These are phyloP conservation scores for Arctium lappa DNA, from an alignment of 129 eudicot genomes.

Conservation along the genomic window DNA sequence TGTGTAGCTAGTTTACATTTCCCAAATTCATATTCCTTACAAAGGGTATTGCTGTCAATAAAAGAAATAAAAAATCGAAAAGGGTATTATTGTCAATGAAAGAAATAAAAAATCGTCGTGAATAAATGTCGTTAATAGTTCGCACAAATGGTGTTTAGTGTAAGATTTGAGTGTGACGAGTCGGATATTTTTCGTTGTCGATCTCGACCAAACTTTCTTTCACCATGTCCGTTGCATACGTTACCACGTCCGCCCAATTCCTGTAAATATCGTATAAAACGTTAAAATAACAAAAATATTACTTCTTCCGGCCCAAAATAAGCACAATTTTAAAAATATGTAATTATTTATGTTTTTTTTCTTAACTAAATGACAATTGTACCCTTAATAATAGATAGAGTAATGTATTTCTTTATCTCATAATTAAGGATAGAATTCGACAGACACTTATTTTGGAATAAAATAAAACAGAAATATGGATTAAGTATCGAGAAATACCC, in stretches of 20 bases:
- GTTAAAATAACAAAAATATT: background rate
- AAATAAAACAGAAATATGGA: background rate
- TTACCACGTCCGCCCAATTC: conserved; percentile 74
- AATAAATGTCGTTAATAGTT: background rate
- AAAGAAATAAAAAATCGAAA: background rate
- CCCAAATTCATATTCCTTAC: background rate
- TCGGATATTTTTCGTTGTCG: conserved; percentile 23
- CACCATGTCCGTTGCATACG: conserved; percentile 47
- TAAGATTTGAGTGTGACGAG: conserved; percentile 2
- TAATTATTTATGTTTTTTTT: too few species aligned
- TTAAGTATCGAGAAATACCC: conserved; percentile 40
- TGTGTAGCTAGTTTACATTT: conserved; percentile 27
- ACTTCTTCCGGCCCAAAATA: too few species aligned
- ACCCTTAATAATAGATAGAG: background rate
- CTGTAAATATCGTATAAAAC: conserved; percentile 17
- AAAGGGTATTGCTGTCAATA: background rate
- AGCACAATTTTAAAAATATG: background rate
- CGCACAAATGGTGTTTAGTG: background rate
- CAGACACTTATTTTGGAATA: background rate
- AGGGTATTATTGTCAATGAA: background rate
- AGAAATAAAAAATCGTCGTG: background rate
- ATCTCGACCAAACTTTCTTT: conserved; percentile 58
- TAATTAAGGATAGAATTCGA: background rate
- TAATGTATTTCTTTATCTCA: background rate
- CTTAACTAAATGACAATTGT: background rate